Base-by-base conservation (phyloP, 495 filamentous ascomycete genomes). In the Penicillium ochrochloron region DNA sequence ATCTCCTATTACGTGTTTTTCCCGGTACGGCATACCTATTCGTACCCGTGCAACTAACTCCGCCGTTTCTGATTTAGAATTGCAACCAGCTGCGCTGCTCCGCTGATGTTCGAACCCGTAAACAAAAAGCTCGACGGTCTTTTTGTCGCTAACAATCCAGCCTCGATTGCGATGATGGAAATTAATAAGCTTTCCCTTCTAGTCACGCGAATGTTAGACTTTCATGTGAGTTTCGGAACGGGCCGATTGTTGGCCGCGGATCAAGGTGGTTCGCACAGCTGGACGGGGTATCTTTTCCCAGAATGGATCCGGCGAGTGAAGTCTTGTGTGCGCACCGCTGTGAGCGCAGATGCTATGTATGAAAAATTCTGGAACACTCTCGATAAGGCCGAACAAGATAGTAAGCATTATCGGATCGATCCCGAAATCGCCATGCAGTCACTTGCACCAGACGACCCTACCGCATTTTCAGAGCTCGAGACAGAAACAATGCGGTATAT, bases 1-100 rank as follows among this genome's bases (percentile, higher is more conserved):
- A 15, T 21, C 14, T 15, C 41, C 14, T 44, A 19, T 23, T 17
- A 44, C 19, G 14, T 21, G 19, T 17, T 44, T 15, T 9, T 44
- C 14, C n/a, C 41, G 41, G n/a, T 44, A 31, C 29, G 29, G 29
- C 29, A 31, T 31, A 31, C 29, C 29, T 31, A 31, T 31, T 31
- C 29, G 29, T 31, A 31, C 31, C 31, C 31, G 31, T 33, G 31
- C 5, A 7, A 33, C 31, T 33, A 33, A 33, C 31, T 33, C 5
- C 5, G 41, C 35, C 21, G 19, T 21, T 27, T 42, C 5, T 25
- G 21, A 37, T 35, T 17, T 59, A 59, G 57, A 17, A 48, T 59
- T 34, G 41, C 57, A 37, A 48, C 57, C 10, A 59, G 57, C 41
- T 59, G 57, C 23, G 41, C 57, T 33, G 57, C 57, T n/a, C 57